Base-by-base conservation (phyloP, 2,329 filamentous ascomycete genomes). In the Pseudogymnoascus pannorum region DNA sequence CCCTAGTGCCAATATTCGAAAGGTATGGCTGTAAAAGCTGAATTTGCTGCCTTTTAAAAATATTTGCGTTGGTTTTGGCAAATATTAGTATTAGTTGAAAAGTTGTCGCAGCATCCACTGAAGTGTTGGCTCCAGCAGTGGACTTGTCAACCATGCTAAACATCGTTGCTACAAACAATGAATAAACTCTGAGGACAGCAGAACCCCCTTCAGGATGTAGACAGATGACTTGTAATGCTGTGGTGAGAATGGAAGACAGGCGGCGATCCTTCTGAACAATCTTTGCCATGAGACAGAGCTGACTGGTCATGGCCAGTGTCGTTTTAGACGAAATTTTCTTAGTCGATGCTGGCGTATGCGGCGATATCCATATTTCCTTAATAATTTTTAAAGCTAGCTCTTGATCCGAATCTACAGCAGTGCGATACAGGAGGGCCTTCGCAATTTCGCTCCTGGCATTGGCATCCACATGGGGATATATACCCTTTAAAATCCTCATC, bases 321-420 rank as follows among this genome's bases (percentile, higher is more conserved):
- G n/a, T n/a, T n/a, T n/a, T n/a, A n/a, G n/a, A n/a, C n/a, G n/a
- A n/a, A n/a, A n/a, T n/a, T n/a, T n/a, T n/a, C n/a, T n/a, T n/a
- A n/a, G n/a, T n/a, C n/a, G n/a, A n/a, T n/a, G n/a, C n/a, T n/a
- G n/a, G n/a, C n/a, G n/a, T n/a, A n/a, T n/a, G 91, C 0, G 91
- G 88, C 1, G 84, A 79, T 66, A 97, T 87, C 92, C 92, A 96
- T 35, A 96, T 87, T 68, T 97, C 93, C 72, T 96, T 91, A 40
- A 97, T 88, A 66, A 88, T 91, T 68, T 92, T 88, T 35, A 86
- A 85, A 12, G 91, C 91, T 60, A 94, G 78, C 35, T 92, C 88
- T 24, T n/a, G n/a, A n/a, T n/a, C n/a, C n/a, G n/a, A n/a, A n/a
- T n/a, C n/a, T n/a, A n/a, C n/a, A n/a, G n/a, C n/a, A n/a, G n/a